Base-by-base conservation (phyloP, 352 stramenopile genomes). In the Thraustotheca clavata region DNA sequence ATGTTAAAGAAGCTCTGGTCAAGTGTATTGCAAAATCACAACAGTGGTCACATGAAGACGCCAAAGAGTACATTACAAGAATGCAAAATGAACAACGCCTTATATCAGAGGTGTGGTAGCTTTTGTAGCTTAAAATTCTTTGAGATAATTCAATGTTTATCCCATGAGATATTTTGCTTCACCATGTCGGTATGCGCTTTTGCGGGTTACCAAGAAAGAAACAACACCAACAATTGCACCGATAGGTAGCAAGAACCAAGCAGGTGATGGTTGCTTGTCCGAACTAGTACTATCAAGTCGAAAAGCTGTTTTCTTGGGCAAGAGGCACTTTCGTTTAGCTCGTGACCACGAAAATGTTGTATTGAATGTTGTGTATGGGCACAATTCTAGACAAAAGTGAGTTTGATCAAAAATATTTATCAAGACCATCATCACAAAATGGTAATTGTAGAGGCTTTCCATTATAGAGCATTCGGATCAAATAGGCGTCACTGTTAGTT, bases 401-500 rank as follows among this genome's bases (percentile, higher is more conserved):
- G n/a, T 20, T 20, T 22, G n/a, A 16, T 16, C 11, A 24, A 55
- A 9, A 11, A 11, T 22, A n/a, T 31, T 9, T 52, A 11, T 4
- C 18, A 16, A 2, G 78, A 93, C 84, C 89, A 63, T 90, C 80
- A 26, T 68, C 46, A 49, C 84, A 93, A 12, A 88, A 81, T 35
- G 84, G 84, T 32, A 93, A 72, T 40, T 73, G 66, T 39, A 88
- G 71, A 22, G 79, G 79, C 59, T 91, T 63, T 61, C 84, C 84
- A 49, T 89, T 79, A 73, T 89, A 91, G 39, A 93, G 62, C 67
- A 88, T 73, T 16, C 84, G 84, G 55, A 76, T 74, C 0, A 72
- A 79, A 48, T 88, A 76, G 18, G 70, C 81, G 18, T 39, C 24
- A 9, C 16, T 24, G 33, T 52, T 14, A 2, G 24, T 9, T 18